Conservation (phyloP, 2,329 filamentous ascomycete genomes). For the Huntiella bhutanensis region DNA sequence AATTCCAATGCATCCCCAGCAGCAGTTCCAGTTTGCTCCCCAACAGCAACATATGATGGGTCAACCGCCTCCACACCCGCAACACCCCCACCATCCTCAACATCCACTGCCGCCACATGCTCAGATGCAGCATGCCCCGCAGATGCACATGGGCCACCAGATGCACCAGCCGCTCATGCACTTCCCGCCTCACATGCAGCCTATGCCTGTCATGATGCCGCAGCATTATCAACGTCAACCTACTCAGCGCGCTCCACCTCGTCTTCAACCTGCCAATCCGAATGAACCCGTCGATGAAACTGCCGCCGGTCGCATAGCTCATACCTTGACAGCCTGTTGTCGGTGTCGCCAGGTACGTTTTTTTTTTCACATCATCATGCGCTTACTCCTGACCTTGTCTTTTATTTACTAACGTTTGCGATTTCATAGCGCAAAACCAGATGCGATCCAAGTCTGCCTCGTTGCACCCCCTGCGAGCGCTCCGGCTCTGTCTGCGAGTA, state of each 20-base stretch:
- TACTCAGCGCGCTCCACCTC: constrained; percentile 7
- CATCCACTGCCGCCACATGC: constrained; percentile 13
- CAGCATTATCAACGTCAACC: constrained; percentile 2
- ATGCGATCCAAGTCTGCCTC: constrained; percentile 82
- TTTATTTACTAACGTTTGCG: not conserved
- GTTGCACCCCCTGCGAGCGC: constrained; percentile 81
- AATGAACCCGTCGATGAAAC: constrained; percentile 13
- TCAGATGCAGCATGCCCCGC: constrained; percentile 13
- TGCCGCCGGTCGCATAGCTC: constrained; percentile 43
- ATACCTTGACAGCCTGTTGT: constrained; percentile 64
- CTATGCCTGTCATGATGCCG: constrained; percentile 4
- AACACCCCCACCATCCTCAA: constrained; percentile 11
- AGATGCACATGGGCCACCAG: constrained; percentile 7
- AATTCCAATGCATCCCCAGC: constrained; percentile 1
- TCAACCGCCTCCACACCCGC: constrained; percentile 9
- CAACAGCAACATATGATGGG: constrained; percentile 15
- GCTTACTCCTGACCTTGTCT: too few species aligned
- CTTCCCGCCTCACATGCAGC: constrained; percentile 7
- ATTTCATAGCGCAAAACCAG: constrained; percentile 67
- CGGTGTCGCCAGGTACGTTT: constrained; percentile 50
- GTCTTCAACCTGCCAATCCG: constrained; percentile 10
- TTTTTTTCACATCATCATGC: not conserved
- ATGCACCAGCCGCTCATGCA: constrained; percentile 9
- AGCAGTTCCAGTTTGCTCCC: constrained; percentile 8
- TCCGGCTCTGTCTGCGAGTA: constrained; percentile 88